These are phyloP conservation scores for Backusella parvicylindrica DNA, from an alignment of 192 early-diverging fungal species.

Conservation along the genomic window DNA sequence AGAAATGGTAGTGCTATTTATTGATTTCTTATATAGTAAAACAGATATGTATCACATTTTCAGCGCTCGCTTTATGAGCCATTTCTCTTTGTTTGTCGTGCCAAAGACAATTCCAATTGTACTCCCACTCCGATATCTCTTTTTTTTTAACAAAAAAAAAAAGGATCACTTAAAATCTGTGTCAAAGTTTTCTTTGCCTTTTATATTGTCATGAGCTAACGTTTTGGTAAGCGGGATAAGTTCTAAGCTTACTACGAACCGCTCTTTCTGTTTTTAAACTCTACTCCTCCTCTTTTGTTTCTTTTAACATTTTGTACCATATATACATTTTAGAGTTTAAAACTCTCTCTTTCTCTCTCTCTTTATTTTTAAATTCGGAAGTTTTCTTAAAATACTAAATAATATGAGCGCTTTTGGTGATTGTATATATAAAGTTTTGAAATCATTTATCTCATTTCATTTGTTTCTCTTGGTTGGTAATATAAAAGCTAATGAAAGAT, in stretches of 20 bases:
- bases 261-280: not conserved
- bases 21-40: not conserved
- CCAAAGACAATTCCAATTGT: not conserved
- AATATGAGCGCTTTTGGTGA: not conserved
- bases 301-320: not conserved
- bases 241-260: conserved; percentile 1
- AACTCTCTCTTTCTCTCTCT: not conserved
- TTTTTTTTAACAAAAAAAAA: not conserved
- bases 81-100: not conserved
- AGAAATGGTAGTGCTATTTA: not conserved
- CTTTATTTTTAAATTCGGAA: not conserved
- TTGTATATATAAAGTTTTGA: not conserved
- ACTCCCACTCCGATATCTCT: not conserved
- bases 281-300: not conserved
- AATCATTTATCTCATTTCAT: not conserved
- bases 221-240: not conserved
- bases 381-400: not conserved
- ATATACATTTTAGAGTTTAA: not conserved
- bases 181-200: not conserved
- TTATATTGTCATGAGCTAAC: not conserved
- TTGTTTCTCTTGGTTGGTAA: no score
- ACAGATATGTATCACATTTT: not conserved
- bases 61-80: not conserved
- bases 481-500: not conserved
- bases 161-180: not conserved